Percentiles rank a stretch among this genome's conserved stretches.
phyloP scores from a whole-genome alignment of 2,329 filamentous ascomycete genomes.

The Aspergillus thermomutatus region DNA sequence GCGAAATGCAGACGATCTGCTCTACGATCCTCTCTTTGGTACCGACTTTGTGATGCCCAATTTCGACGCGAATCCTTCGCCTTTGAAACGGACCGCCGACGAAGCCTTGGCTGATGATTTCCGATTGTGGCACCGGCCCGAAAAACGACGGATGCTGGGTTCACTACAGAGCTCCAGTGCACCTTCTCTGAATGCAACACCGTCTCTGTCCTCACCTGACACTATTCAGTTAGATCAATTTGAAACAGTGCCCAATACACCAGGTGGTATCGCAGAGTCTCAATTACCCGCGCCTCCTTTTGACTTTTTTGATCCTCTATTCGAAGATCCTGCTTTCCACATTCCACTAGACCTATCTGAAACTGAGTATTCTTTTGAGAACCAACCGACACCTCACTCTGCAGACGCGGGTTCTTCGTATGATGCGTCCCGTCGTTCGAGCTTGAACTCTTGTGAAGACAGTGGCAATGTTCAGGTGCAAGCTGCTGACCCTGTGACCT shows the following conservation, averaged over 20 bases:
- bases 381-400: not conserved
- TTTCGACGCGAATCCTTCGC: slow-evolving; percentile 12
- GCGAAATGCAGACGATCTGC: slow-evolving; percentile 6
- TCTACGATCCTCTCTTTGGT: slow-evolving; percentile 19
- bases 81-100: slow-evolving; percentile 22
- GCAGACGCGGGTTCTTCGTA: not conserved
- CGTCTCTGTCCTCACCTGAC: slow-evolving; percentile 19
- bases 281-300: slow-evolving; percentile 19
- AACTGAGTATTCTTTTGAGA: slow-evolving; percentile 1
- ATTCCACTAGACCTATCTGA: slow-evolving; percentile 2
- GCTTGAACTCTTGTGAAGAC: not conserved
- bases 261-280: slow-evolving; percentile 9
- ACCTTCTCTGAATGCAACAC: slow-evolving; percentile 15
- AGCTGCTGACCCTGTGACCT: not conserved
- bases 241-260: slow-evolving; percentile 16
- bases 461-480: not conserved
- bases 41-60: slow-evolving; percentile 15
- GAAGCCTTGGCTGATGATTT: slow-evolving; percentile 19
- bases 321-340: slow-evolving; percentile 14
- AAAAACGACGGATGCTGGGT: slow-evolving; percentile 17
- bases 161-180: not conserved
- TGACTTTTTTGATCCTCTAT: slow-evolving; percentile 17
- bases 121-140: slow-evolving; percentile 9
- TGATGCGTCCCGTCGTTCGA: not conserved
- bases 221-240: slow-evolving; percentile 13